Conservation (phyloP, 2,329 filamentous ascomycete species). For the Arthrobotrys musiformis region DNA sequence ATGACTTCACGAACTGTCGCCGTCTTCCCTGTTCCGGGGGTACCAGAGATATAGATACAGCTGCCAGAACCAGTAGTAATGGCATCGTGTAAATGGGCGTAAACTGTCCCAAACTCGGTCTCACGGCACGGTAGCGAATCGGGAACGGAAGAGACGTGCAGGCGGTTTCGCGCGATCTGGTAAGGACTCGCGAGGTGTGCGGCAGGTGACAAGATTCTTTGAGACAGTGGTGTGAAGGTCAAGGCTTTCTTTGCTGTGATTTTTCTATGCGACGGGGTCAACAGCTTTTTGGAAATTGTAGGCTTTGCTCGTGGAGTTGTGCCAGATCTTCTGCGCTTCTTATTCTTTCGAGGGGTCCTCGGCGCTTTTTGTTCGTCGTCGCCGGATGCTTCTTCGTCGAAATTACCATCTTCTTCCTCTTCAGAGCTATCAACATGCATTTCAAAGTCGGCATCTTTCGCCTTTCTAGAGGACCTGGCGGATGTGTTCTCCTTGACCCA, state of each 20-base stretch:
- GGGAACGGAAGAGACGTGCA: conserved; percentile 94
- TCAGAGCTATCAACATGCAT: conserved; percentile 57
- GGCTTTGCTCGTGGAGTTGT: conserved; percentile 57
- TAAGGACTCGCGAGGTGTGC: conserved; percentile 85
- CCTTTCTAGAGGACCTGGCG: conserved; percentile 67
- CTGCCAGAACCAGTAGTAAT: conserved; percentile 93
- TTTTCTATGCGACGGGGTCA: conserved; percentile 72
- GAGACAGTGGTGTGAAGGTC: conserved; percentile 95
- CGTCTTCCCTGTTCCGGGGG: conserved; percentile 95
- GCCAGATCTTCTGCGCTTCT: conserved; percentile 55
- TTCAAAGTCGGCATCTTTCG: conserved; percentile 64
- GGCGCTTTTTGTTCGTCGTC: conserved; percentile 57
- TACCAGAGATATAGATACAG: conserved; percentile 99
- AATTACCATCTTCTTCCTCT: conserved; percentile 61
- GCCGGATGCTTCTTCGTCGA: conserved; percentile 57
- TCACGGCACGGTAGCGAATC: conserved; percentile 89
- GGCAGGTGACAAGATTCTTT: conserved; percentile 79
- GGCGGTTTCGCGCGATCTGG: conserved; percentile 83
- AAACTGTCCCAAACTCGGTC: conserved; percentile 89
- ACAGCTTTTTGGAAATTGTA: conserved; percentile 67
- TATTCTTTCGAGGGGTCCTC: conserved; percentile 64
- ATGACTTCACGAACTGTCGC: conserved; percentile 97
- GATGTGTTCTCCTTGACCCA: conserved; percentile 79
- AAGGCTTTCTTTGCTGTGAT: conserved; percentile 80
- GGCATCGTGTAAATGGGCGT: conserved; percentile 90